Evolutionary conservation across 495 filamentous ascomycete genomes (phyloP), one percentile per base, ranked within the genome.

Genomic region (Evansstolkia leycettana): DNA sequence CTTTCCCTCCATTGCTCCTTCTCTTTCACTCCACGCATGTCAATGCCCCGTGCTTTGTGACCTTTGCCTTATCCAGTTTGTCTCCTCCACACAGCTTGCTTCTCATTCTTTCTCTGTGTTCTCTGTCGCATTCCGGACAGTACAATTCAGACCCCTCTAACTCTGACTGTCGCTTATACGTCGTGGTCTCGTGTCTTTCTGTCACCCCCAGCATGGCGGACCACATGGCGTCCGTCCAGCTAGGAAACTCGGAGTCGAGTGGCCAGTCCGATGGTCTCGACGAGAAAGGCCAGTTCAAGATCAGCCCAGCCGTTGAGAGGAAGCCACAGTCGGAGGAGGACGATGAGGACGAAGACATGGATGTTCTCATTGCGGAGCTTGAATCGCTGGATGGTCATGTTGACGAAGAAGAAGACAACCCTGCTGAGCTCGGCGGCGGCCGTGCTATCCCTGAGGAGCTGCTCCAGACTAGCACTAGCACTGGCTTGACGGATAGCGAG

Each of bases 351-450:
- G 75, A 79, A 59, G 75, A 84, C 47, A 82, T 94, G 38, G 80
- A 89, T 50, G 68, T 71, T 37, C 69, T 94, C 43, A 88, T 94
- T 39, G 76, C 82, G 41, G 84, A 87, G 42, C 76, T 94, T 36
- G 77, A 87, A 54, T 82, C 76, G 10, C 64, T 81, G 37, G 82
- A 88, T 52, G 82, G 76, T 23, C 70, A 78, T 26, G 75, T 77
- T 17, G 73, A 76, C 7, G 53, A 58, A 7, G 51, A 60, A 4
- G 75, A 80, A 14, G 58, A 54, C 28, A 60, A 64, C 2, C 45
- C 49, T 16, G 55, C 46, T 31, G 56, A 40, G 0, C 37, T 36
- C 3, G 40, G 39, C 6, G 24, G 32, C 7, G 69, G 60, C 27
- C 65, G 67, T 31, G 54, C 65, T 18, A 58, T 81, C 28, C 70